Conservation (phyloP, 2,329 filamentous ascomycete species). For the Geosmithia flava region DNA sequence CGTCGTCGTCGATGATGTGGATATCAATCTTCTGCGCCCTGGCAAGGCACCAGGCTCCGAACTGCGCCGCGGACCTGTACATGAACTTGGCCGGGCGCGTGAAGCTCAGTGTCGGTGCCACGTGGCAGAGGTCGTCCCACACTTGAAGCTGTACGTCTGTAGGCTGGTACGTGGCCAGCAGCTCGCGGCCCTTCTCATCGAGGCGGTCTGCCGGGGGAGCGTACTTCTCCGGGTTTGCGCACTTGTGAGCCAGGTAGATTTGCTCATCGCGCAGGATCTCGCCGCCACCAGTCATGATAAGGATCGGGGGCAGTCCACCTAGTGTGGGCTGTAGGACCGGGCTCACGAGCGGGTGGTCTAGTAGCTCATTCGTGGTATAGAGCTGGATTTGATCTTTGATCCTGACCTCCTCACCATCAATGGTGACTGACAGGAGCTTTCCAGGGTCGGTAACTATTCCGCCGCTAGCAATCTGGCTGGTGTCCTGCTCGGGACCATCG, state of each 20-base stretch:
- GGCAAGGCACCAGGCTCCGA: slow-evolving; percentile 83
- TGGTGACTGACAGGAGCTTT: slow-evolving; percentile 45
- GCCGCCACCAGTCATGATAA: slow-evolving; percentile 78
- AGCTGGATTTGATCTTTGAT: slow-evolving; percentile 89
- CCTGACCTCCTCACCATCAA: slow-evolving; percentile 58
- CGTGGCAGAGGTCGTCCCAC: slow-evolving; percentile 92
- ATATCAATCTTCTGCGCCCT: slow-evolving; percentile 69
- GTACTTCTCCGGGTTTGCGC: slow-evolving; percentile 70
- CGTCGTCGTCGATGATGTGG: slow-evolving; percentile 69
- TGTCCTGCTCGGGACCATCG: slow-evolving; percentile 4
- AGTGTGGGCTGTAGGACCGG: slow-evolving; percentile 79
- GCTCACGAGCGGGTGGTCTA: slow-evolving; percentile 82
- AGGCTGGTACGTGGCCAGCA: slow-evolving; percentile 57
- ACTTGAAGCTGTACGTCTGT: slow-evolving; percentile 91
- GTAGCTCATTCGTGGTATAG: slow-evolving; percentile 70
- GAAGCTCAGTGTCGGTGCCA: slow-evolving; percentile 85
- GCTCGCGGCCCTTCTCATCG: slow-evolving; percentile 45
- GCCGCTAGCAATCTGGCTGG: slow-evolving; percentile 11
- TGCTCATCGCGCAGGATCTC: slow-evolving; percentile 90
- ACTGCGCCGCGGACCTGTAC: slow-evolving; percentile 86
- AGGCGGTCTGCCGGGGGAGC: slow-evolving; percentile 53
- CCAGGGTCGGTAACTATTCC: slow-evolving; percentile 13
- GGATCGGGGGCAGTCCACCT: slow-evolving; percentile 76
- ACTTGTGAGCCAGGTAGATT: slow-evolving; percentile 90
- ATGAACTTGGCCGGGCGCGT: slow-evolving; percentile 94